Evolutionary conservation across 2,329 filamentous ascomycete genomes (phyloP).

Genomic region (Cryphonectria parasitica): DNA sequence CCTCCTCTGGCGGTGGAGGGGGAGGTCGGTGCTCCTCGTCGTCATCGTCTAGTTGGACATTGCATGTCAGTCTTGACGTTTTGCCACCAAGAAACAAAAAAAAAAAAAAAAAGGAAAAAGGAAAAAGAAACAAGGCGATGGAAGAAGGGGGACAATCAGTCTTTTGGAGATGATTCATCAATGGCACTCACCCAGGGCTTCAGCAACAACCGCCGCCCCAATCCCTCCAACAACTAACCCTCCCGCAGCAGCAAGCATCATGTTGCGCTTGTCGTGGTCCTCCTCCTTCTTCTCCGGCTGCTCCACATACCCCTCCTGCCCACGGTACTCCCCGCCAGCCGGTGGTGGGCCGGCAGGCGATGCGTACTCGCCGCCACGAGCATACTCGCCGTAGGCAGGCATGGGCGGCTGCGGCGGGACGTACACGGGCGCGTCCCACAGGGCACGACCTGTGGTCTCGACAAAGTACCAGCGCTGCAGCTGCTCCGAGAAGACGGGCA

Average conservation of each 20-base stretch:
- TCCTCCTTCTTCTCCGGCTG: slow-evolving; percentile 40
- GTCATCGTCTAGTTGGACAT: slow-evolving; percentile 29
- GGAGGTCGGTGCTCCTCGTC: slow-evolving; percentile 30
- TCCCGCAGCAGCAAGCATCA: slow-evolving; percentile 62
- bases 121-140: no score
- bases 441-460: slow-evolving; percentile 58
- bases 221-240: slow-evolving; percentile 62
- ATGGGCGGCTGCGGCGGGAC: slow-evolving; percentile 30
- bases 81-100: slow-evolving; percentile 8
- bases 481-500: slow-evolving; percentile 57
- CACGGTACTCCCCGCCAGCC: slow-evolving; percentile 13
- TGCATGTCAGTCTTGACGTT: slow-evolving; percentile 30
- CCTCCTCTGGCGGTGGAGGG: slow-evolving; percentile 27
- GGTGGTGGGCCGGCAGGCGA: slow-evolving; percentile 16
- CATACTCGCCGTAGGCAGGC: slow-evolving; percentile 31
- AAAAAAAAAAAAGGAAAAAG: no score
- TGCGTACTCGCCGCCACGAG: slow-evolving; percentile 23
- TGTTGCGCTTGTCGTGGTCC: slow-evolving; percentile 54
- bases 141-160: neutral
- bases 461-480: slow-evolving; percentile 62
- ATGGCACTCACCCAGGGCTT: slow-evolving; percentile 53
- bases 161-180: neutral
- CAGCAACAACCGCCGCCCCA: slow-evolving; percentile 61
- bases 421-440: slow-evolving; percentile 54
- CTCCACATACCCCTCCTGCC: slow-evolving; percentile 10